Evolutionary conservation across 1,284 basidiomycete species (phyloP).

Genomic region (Marasmius oreades): DNA sequence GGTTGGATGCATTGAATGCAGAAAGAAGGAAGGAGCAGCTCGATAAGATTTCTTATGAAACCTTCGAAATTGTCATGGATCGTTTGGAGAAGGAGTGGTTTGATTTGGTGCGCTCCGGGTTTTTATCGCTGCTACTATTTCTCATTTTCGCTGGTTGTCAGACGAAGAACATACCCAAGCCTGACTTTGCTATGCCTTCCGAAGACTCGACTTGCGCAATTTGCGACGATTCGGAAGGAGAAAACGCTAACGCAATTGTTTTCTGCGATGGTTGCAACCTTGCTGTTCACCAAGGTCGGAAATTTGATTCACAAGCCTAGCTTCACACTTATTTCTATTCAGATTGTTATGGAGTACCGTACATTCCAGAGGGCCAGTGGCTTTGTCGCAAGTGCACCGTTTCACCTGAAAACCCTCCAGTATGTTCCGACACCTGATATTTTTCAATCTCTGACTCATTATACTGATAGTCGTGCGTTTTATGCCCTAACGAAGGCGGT

Average conservation of each 20-base stretch:
- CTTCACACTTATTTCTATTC: not conserved
- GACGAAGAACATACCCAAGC: slow-evolving; percentile 90
- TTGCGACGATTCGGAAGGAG: slow-evolving; percentile 97
- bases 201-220: slow-evolving; percentile 96
- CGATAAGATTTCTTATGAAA: slow-evolving; percentile 77
- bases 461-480: slow-evolving; percentile 70
- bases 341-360: slow-evolving; percentile 99
- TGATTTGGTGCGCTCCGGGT: slow-evolving; percentile 62
- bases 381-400: slow-evolving; percentile 98
- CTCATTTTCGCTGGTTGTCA: slow-evolving; percentile 27
- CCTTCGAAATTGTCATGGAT: slow-evolving; percentile 97
- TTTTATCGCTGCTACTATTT: slow-evolving; percentile 1
- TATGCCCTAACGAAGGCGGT: slow-evolving; percentile 96
- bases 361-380: slow-evolving; percentile 99
- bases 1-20: slow-evolving; percentile 85
- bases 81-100: slow-evolving; percentile 99
- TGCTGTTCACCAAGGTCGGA: slow-evolving; percentile 92
- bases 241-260: slow-evolving; percentile 98
- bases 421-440: slow-evolving; percentile 35
- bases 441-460: not conserved
- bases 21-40: slow-evolving; percentile 81
- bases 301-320: slow-evolving; percentile 16
- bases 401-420: slow-evolving; percentile 94
- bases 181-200: slow-evolving; percentile 76
- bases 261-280: slow-evolving; percentile 99